Conservation (phyloP, 2,329 filamentous ascomycete genomes). For the Alternaria incomplexa region DNA sequence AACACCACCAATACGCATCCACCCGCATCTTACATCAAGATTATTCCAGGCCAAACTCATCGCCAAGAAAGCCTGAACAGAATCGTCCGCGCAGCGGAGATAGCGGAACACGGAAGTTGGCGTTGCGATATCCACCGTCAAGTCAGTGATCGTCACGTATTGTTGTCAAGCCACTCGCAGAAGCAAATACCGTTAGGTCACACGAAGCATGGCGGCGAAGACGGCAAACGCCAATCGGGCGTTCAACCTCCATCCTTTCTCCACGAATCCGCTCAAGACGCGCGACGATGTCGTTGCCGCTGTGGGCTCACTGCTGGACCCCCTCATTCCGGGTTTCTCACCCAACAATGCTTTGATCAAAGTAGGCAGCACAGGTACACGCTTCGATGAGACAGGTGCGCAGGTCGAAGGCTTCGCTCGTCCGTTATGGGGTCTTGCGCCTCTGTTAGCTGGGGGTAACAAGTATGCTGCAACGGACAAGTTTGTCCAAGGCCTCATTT, state of each 20-base stretch:
- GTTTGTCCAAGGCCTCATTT: conserved; percentile 73
- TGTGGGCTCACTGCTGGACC: conserved; percentile 66
- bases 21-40: background rate
- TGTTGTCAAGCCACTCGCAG: conserved; percentile 4
- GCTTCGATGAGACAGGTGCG: conserved; percentile 78
- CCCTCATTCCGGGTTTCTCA: conserved; percentile 75
- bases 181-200: background rate
- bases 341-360: conserved; percentile 68
- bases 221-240: conserved; percentile 51
- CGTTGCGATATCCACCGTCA: background rate
- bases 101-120: conserved; percentile 1
- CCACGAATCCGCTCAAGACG: conserved; percentile 49
- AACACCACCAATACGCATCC: conserved; percentile 3
- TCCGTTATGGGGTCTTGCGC: conserved; percentile 76
- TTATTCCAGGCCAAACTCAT: background rate
- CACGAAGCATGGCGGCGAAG: conserved; percentile 31
- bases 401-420: conserved; percentile 79
- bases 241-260: conserved; percentile 51
- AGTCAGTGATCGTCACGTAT: background rate
- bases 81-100: conserved; percentile 8
- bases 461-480: conserved; percentile 67
- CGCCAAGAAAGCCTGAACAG: conserved; percentile 1
- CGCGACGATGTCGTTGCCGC: conserved; percentile 52
- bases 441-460: conserved; percentile 71
- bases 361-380: conserved; percentile 73